Evolutionary conservation across 805 yeast genomes (phyloP).

Genomic region (Blastobotrys attinorum): DNA sequence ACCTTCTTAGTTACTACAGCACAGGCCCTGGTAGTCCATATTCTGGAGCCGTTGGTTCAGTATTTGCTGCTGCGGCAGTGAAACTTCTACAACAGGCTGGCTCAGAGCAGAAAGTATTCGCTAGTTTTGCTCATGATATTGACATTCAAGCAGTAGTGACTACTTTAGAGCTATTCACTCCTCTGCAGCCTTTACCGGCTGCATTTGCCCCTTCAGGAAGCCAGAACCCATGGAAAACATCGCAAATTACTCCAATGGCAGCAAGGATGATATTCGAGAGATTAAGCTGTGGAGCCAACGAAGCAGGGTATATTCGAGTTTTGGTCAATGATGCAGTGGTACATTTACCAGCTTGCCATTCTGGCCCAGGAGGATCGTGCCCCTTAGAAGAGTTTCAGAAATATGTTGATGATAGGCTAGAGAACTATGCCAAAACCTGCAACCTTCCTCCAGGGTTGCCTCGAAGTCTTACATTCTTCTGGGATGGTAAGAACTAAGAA

Average conservation of each 20-base stretch:
- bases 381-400: constrained; percentile 28
- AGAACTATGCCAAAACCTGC: constrained; percentile 12
- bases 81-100: constrained; percentile 35
- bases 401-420: constrained; percentile 6
- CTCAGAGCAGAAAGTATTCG: constrained; percentile 3
- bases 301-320: constrained; percentile 39
- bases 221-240: neutral
- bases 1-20: constrained; percentile 38
- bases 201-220: neutral
- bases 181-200: neutral
- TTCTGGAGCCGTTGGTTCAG: constrained; percentile 37
- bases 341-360: constrained; percentile 40
- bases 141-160: neutral
- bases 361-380: constrained; percentile 50
- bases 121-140: constrained; percentile 4
- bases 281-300: constrained; percentile 21
- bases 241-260: constrained; percentile 21
- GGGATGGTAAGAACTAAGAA: constrained; percentile 11
- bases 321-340: constrained; percentile 48
- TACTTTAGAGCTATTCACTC: constrained; percentile 2
- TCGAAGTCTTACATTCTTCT: constrained; percentile 26
- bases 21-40: constrained; percentile 41
- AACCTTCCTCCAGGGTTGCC: constrained; percentile 14
- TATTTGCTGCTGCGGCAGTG: constrained; percentile 41
- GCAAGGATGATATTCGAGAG: constrained; percentile 28